These are phyloP conservation scores for Oryza longistaminata DNA, from an alignment of 176 grass and related monocot genomes.

Conservation along the genomic window DNA sequence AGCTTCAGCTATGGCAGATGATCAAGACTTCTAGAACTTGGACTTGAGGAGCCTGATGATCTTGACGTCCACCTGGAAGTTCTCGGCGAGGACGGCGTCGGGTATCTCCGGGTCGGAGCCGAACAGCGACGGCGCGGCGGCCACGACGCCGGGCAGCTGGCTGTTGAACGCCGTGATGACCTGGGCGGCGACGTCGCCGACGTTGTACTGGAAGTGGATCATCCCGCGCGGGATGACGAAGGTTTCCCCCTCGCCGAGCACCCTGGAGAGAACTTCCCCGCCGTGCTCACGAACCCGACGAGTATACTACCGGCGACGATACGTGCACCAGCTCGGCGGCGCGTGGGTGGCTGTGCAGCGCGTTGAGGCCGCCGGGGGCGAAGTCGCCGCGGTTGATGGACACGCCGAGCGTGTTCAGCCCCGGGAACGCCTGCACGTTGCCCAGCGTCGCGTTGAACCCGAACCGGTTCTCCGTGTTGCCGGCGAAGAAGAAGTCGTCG, in stretches of 20 bases:
- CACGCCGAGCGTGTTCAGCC: conserved; percentile 79
- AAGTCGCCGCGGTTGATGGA: conserved; percentile 81
- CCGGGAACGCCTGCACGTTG: conserved; percentile 73
- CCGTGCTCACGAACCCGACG: conserved; percentile 70
- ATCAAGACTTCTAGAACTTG: conserved; percentile 37
- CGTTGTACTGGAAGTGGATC: conserved; percentile 81
- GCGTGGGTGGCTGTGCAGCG: conserved; percentile 78
- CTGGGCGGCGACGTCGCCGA: conserved; percentile 2
- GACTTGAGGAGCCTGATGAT: conserved; percentile 60
- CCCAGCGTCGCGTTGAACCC: conserved; percentile 26
- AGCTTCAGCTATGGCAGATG: neutral
- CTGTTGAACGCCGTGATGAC: conserved; percentile 75
- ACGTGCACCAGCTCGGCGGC: conserved; percentile 62
- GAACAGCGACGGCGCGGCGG: conserved; percentile 49
- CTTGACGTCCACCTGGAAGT: conserved; percentile 58
- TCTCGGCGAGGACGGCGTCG: conserved; percentile 54
- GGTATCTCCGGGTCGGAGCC: conserved; percentile 54
- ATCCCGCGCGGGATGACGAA: conserved; percentile 74
- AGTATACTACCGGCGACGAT: conserved; percentile 44
- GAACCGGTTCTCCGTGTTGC: conserved; percentile 38
- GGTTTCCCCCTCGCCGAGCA: conserved; percentile 45
- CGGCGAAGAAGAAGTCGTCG: conserved; percentile 83
- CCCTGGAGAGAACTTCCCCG: conserved; percentile 56
- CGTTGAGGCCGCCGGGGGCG: conserved; percentile 73
- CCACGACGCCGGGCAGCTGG: conserved; percentile 62